Conservation (phyloP, 2,329 filamentous ascomycete species). For the Chrysoporthe cubensis region DNA sequence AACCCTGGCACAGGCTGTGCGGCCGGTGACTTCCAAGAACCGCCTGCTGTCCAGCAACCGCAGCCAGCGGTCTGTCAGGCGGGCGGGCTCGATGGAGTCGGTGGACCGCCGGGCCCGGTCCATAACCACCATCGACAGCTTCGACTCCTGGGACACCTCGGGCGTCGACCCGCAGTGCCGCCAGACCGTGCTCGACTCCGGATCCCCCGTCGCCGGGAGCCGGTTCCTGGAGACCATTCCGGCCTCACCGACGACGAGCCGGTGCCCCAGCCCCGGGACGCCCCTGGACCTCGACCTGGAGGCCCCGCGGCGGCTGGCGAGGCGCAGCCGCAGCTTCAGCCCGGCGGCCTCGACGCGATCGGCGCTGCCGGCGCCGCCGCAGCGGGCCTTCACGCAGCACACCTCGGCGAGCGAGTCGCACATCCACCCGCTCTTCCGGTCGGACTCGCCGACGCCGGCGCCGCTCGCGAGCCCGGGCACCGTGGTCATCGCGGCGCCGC, state of each 20-base stretch:
- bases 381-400: slow-evolving; percentile 40
- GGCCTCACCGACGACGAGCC: slow-evolving; percentile 65
- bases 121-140: slow-evolving; percentile 60
- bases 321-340: slow-evolving; percentile 57
- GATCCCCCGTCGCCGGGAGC: slow-evolving; percentile 46
- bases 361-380: slow-evolving; percentile 37
- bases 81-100: slow-evolving; percentile 55
- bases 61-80: slow-evolving; percentile 37
- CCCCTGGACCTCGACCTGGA: slow-evolving; percentile 61
- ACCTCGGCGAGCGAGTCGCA: slow-evolving; percentile 61
- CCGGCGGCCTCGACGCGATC: slow-evolving; percentile 40
- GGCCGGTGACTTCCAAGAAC: slow-evolving; percentile 61
- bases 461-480: slow-evolving; percentile 71
- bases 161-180: slow-evolving; percentile 65
- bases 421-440: slow-evolving; percentile 79
- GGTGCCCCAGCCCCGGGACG: slow-evolving; percentile 66
- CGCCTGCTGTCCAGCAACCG: slow-evolving; percentile 51
- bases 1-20: slow-evolving; percentile 52
- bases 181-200: slow-evolving; percentile 58
- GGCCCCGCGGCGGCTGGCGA: slow-evolving; percentile 37
- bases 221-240: slow-evolving; percentile 73
- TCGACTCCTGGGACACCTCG: slow-evolving; percentile 78
- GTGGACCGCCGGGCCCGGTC: slow-evolving; percentile 39
- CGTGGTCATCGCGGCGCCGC: slow-evolving; percentile 70
- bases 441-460: slow-evolving; percentile 70